These are phyloP conservation scores for Fusarium solani-melongenae DNA, from an alignment of 2,329 filamentous ascomycete genomes.

Conservation along the genomic window DNA sequence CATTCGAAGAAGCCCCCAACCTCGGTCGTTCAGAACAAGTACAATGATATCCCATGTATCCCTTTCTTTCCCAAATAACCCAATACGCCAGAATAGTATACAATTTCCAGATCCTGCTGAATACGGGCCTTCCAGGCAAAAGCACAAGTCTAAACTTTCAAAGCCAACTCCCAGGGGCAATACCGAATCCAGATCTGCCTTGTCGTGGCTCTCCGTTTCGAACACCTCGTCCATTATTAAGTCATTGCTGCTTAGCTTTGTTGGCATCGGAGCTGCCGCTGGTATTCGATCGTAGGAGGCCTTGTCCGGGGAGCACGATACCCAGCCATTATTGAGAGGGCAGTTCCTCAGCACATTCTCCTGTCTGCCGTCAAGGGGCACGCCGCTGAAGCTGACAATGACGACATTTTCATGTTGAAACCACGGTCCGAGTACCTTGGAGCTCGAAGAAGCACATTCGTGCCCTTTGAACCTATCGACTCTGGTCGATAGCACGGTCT, in stretches of 20 bases:
- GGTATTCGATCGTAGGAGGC: neutral
- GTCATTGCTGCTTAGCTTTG: neutral
- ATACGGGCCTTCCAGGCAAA: neutral
- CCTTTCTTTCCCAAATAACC: neutral
- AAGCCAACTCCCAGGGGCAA: neutral
- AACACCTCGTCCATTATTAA: neutral
- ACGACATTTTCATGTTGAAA: neutral
- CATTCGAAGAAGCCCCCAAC: neutral
- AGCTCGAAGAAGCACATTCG: neutral
- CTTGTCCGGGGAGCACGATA: neutral
- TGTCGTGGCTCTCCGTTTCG: neutral
- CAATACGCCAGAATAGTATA: neutral
- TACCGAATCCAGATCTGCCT: neutral
- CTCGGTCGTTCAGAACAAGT: neutral
- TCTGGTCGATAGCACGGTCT: neutral
- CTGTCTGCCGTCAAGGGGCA: neutral
- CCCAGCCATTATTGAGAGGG: neutral
- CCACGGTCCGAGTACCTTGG: neutral
- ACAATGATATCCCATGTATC: neutral
- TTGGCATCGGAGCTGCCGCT: neutral
- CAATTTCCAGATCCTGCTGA: neutral
- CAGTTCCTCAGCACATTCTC: neutral
- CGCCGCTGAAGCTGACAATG: neutral
- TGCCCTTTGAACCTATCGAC: neutral
- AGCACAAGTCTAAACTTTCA: slow-evolving; percentile 20